Percentiles rank a stretch among this genome's conserved stretches.
Evolutionary conservation across 73 alveolate genomes (phyloP).

Genomic region (Paramecium caudatum): DNA sequence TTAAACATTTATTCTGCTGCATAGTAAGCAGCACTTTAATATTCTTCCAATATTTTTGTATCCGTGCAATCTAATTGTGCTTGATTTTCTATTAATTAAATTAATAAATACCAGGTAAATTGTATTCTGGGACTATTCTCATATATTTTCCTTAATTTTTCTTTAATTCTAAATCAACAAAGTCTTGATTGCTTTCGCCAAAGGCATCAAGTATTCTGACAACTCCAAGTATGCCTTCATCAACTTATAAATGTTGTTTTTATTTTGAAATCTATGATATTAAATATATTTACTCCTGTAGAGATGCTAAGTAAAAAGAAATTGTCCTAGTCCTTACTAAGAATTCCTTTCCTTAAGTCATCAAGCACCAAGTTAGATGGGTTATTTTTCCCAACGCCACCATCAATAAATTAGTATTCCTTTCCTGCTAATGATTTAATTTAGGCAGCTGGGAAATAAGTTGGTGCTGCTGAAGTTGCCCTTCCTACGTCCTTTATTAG

Average conservation of each 20-base stretch:
- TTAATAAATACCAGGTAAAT: not conserved
- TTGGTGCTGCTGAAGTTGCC: slow-evolving; percentile 75
- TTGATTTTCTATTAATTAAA: not conserved
- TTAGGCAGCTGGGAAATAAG: slow-evolving; percentile 75
- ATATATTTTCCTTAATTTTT: slow-evolving; percentile 64
- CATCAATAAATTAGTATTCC: slow-evolving; percentile 63
- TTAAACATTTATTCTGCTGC: slow-evolving; percentile 31
- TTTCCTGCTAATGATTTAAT: slow-evolving; percentile 63
- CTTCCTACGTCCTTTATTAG: slow-evolving; percentile 73
- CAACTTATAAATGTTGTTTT: slow-evolving; percentile 1
- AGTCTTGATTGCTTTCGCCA: slow-evolving; percentile 67
- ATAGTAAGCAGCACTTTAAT: slow-evolving; percentile 42
- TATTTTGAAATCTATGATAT: slow-evolving; percentile 7
- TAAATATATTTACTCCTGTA: slow-evolving; percentile 39
- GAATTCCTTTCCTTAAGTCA: slow-evolving; percentile 52
- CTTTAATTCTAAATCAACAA: slow-evolving; percentile 65
- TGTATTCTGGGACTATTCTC: slow-evolving; percentile 42
- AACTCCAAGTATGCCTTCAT: slow-evolving; percentile 57
- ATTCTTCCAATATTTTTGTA: slow-evolving; percentile 61
- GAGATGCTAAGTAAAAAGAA: slow-evolving; percentile 68
- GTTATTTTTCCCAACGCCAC: slow-evolving; percentile 73
- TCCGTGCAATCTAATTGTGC: slow-evolving; percentile 70
- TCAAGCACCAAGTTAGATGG: slow-evolving; percentile 70
- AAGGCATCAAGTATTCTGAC: slow-evolving; percentile 55
- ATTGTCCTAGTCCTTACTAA: slow-evolving; percentile 56